Conservation (phyloP, 2,329 filamentous ascomycete species). For the Verticillium alfalfae region DNA sequence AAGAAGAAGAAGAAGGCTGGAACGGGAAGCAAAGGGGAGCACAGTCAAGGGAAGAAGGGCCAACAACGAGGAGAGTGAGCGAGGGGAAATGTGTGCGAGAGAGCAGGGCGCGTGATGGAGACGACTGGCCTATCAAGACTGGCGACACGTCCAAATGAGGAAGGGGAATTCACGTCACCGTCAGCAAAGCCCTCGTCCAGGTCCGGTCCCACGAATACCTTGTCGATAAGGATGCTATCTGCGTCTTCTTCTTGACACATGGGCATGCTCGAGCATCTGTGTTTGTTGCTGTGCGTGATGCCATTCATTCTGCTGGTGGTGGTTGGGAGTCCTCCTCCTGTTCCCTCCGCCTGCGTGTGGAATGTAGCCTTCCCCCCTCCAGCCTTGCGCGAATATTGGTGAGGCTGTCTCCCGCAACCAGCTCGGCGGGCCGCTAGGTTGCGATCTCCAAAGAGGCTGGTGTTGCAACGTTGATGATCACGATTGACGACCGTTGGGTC, state of each 20-base stretch:
- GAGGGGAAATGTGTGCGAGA: not conserved
- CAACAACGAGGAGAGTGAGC: not conserved
- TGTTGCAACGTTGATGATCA: not conserved
- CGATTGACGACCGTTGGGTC: not conserved
- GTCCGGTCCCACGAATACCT: not conserved
- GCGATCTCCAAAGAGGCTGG: not conserved
- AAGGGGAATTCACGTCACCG: not conserved
- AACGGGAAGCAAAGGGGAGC: not conserved
- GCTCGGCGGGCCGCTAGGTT: not conserved
- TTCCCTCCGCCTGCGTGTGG: not conserved
- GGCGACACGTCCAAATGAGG: not conserved
- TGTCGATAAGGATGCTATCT: not conserved
- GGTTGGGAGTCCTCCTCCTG: not conserved
- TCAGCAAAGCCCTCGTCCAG: not conserved
- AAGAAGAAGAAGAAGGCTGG: not conserved
- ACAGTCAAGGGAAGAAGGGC: not conserved
- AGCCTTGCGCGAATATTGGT: not conserved
- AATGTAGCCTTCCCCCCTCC: not conserved
- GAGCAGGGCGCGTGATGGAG: not conserved
- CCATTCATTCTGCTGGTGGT: too few species aligned
- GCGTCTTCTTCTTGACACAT: not conserved
- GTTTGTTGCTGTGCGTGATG: not conserved
- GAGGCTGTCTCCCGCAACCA: not conserved
- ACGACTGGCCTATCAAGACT: not conserved
- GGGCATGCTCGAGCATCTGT: not conserved